Percentiles rank a stretch among this genome's conserved stretches.
Evolutionary conservation across 805 yeast species (phyloP).

Genomic region (Saccharomycopsis malanga): DNA sequence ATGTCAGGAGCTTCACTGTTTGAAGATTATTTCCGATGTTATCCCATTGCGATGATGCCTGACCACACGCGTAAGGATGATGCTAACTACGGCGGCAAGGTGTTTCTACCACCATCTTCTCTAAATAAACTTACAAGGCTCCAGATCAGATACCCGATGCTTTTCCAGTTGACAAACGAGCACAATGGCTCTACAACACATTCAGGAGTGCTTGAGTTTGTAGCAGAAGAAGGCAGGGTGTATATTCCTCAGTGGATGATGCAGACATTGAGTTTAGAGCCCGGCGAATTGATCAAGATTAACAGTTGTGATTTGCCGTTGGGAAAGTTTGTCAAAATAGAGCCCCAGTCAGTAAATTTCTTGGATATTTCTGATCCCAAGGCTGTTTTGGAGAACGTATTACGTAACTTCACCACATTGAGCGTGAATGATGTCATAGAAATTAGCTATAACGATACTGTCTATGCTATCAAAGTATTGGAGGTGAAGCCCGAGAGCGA

Average conservation of each 20-base stretch:
- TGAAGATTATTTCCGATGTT: constrained; percentile 86
- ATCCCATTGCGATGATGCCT: constrained; percentile 78
- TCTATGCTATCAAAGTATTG: constrained; percentile 72
- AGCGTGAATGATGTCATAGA: constrained; percentile 81
- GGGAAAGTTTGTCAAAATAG: constrained; percentile 85
- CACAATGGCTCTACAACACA: constrained; percentile 42
- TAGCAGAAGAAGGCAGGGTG: constrained; percentile 94
- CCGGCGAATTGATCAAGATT: constrained; percentile 78
- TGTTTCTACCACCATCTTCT: constrained; percentile 90
- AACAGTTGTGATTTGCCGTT: constrained; percentile 67
- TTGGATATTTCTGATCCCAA: constrained; percentile 92
- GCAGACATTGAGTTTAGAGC: constrained; percentile 59
- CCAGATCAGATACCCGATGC: constrained; percentile 93
- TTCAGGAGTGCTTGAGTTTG: constrained; percentile 92
- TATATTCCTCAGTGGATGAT: constrained; percentile 97
- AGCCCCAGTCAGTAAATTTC: constrained; percentile 92
- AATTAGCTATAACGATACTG: constrained; percentile 71
- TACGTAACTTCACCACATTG: constrained; percentile 83
- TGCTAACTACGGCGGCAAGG: constrained; percentile 92
- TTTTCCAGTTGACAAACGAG: constrained; percentile 72
- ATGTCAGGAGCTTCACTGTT: constrained; percentile 31
- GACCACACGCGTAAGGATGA: constrained; percentile 63
- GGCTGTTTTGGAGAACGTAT: constrained; percentile 89
- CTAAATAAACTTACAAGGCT: constrained; percentile 81
- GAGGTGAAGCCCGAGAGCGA: constrained; percentile 76